phyloP scores from a whole-genome alignment of 768 basidiomycete species.

The Russula abietina region DNA sequence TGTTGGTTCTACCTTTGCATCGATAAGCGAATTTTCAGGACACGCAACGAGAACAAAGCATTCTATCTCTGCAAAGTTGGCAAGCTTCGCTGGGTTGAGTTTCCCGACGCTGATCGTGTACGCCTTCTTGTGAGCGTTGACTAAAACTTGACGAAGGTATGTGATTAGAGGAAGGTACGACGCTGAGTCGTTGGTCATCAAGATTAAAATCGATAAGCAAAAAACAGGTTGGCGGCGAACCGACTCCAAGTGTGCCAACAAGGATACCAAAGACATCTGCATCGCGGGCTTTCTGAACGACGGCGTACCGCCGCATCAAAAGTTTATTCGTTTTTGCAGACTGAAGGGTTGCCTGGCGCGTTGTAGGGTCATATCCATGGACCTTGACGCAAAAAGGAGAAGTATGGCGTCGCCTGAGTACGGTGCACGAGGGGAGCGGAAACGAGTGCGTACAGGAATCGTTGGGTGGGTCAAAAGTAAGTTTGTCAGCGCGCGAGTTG shows the following conservation, averaged over 20 bases:
- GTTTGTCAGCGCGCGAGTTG: conserved; percentile 77
- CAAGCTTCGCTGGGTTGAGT: conserved; percentile 89
- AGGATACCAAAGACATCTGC: conserved; percentile 94
- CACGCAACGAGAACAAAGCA: conserved; percentile 95
- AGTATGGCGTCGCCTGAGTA: neutral
- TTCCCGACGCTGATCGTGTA: conserved; percentile 89
- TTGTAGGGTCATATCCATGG: conserved; percentile 65
- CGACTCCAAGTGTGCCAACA: conserved; percentile 52
- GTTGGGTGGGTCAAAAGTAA: conserved; percentile 75
- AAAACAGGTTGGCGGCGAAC: neutral
- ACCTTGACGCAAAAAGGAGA: conserved; percentile 42
- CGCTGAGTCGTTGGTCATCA: conserved; percentile 38
- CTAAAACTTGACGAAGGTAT: conserved; percentile 55
- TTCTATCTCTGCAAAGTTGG: conserved; percentile 93
- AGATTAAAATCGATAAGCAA: neutral
- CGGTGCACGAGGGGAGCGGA: neutral
- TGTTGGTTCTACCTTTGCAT: conserved; percentile 48
- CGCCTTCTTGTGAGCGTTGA: neutral
- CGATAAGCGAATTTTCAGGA: conserved; percentile 44
- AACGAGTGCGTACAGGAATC: conserved; percentile 41
- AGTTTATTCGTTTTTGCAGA: conserved; percentile 70
- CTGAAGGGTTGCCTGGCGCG: conserved; percentile 44
- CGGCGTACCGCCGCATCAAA: conserved; percentile 79
- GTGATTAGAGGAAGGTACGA: conserved; percentile 64
- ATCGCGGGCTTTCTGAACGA: conserved; percentile 81